Base-by-base conservation (phyloP, 2,329 filamentous ascomycete species). In the Pseudogymnoascus sp. region DNA sequence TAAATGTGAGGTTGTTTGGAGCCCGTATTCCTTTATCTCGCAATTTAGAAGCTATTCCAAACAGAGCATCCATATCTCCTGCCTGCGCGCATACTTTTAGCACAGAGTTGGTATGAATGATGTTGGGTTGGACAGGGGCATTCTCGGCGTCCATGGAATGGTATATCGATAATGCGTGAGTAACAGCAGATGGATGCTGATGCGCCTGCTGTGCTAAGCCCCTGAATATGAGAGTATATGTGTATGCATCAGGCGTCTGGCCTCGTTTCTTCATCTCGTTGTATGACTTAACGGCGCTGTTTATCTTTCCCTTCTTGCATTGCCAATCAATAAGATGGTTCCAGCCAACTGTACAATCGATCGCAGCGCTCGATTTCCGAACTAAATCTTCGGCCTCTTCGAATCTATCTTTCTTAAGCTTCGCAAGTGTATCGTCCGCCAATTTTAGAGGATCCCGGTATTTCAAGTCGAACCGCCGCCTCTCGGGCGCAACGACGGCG, bases 261-360 rank as follows among this genome's bases (percentile, higher is more conserved):
- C 82, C 88, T 65, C 92, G 84, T 78, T 98, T 98, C 78, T 98
- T 99, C 93, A 99, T 98, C 89, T 98, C 93, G 74, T 97, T 96
- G 78, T 87, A 97, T n/a, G 91, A 79, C 76, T 89, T 92, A 63
- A 96, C 76, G 16, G 90, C 93, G 19, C 79, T 77, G 65, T 81
- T 81, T 35, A 91, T 75, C 61, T 81, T 81, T 43, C 84, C 79
- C 24, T 85, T 78, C 43, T 81, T 76, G 73, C 97, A 77, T 66
- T 85, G 79, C 74, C 91, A 85, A 63, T 88, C 83, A 63, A 99
- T 87, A 50, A 96, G 75, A 71, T 90, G 84, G 75, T 98, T 98
- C 93, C 93, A 99, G 64, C 89, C 87, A 64, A 96, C 92, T 3
- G 84, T 79, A 66, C 89, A 86, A 64, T 86, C 78, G 67, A 83